Conservation (phyloP, 2,329 filamentous ascomycete genomes). For the Colletotrichum sp. region DNA sequence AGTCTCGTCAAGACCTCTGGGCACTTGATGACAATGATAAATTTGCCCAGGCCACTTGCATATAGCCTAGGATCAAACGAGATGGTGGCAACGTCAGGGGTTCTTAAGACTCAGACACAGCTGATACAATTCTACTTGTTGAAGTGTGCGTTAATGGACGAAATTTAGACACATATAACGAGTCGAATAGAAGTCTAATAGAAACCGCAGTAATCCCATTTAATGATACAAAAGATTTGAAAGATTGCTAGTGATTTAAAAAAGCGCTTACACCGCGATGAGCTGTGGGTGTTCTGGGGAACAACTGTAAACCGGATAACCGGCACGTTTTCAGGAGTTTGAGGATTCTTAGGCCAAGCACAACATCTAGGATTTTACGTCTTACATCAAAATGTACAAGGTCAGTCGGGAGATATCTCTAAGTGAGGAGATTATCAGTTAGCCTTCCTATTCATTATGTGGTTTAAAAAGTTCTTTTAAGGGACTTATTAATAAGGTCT, state of each 20-base stretch:
- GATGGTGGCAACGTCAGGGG: neutral
- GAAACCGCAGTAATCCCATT: neutral
- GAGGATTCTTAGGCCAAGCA: neutral
- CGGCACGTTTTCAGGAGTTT: neutral
- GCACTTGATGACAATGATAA: neutral
- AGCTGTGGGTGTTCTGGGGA: neutral
- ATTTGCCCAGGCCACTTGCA: neutral
- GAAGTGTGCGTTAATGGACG: neutral
- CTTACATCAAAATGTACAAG: neutral
- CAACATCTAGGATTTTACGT: neutral
- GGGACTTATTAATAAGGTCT: rapidly evolving
- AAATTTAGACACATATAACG: neutral
- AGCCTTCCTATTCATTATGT: no score
- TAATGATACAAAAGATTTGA: neutral
- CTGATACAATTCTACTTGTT: neutral
- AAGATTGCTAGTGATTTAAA: neutral
- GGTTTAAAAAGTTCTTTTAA: neutral
- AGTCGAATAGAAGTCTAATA: neutral
- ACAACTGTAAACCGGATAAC: neutral
- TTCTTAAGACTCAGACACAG: neutral
- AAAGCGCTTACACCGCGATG: neutral
- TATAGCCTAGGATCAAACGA: neutral
- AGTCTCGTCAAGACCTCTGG: neutral
- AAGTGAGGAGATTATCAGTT: rapidly evolving
- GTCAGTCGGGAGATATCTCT: no score